A percentile compares a stretch with the other conserved stretches of the same genome.
phyloP scores from a whole-genome alignment of 2,329 filamentous ascomycete genomes.

The Alternaria viburni region DNA sequence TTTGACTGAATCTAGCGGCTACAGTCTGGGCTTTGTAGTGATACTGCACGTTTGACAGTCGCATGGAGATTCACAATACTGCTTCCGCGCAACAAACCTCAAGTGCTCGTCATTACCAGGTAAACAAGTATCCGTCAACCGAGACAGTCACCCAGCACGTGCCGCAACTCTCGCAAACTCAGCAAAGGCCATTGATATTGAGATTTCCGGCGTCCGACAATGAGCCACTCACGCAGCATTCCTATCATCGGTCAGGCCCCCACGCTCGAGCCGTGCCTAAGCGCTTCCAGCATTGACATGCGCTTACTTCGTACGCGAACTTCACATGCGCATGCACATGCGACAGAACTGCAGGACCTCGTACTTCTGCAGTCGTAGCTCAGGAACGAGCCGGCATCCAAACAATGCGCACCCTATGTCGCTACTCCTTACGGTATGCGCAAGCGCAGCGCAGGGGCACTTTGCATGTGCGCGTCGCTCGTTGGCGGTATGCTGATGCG shows the following conservation, averaged over 20 bases:
- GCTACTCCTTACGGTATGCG: slow-evolving; percentile 3
- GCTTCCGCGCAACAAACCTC: neutral
- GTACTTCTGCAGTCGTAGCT: slow-evolving; percentile 8
- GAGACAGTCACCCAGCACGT: neutral
- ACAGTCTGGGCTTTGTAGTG: neutral
- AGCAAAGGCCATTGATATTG: neutral
- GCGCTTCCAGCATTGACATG: slow-evolving; percentile 2
- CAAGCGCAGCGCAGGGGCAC: slow-evolving; percentile 1
- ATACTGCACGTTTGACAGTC: neutral
- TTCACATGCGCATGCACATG: slow-evolving; percentile 15
- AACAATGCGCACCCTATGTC: slow-evolving; percentile 12
- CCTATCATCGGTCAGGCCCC: slow-evolving; percentile 1
- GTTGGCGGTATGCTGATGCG: neutral
- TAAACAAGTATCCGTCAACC: neutral
- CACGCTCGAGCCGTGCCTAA: slow-evolving; percentile 13
- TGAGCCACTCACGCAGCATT: slow-evolving; percentile 11
- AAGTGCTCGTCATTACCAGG: neutral
- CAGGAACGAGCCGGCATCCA: slow-evolving; percentile 20
- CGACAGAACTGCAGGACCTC: slow-evolving; percentile 13
- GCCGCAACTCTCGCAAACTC: neutral
- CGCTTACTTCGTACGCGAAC: slow-evolving; percentile 8
- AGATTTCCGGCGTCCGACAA: neutral
- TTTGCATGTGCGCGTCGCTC: neutral
- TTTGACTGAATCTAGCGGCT: neutral
- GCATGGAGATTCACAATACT: neutral